Evolutionary conservation across 2,329 filamentous ascomycete genomes (phyloP).

Genomic region (Curvularia sp.): DNA sequence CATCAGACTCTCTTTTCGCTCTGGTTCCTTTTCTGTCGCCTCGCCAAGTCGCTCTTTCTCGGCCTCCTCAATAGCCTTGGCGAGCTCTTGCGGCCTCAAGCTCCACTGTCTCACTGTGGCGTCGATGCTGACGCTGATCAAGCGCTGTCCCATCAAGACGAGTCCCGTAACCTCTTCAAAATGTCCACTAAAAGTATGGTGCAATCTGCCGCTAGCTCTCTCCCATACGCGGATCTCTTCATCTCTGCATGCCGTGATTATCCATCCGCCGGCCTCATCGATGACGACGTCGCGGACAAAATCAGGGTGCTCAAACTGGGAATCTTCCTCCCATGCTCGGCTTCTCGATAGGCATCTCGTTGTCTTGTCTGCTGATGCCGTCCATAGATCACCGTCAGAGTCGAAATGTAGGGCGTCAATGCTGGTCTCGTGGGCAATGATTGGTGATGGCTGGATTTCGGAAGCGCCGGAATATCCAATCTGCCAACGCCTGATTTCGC

Average conservation of each 20-base stretch:
- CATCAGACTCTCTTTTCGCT: constrained; percentile 63
- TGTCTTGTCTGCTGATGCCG: constrained; percentile 88
- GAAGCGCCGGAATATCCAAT: constrained; percentile 52
- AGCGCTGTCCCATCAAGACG: constrained; percentile 64
- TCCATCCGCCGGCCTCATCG: constrained; percentile 72
- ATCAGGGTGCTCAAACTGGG: constrained; percentile 80
- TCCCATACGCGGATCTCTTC: constrained; percentile 95
- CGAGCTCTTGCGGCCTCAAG: constrained; percentile 67
- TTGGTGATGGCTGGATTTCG: constrained; percentile 56
- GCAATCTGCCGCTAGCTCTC: constrained; percentile 70
- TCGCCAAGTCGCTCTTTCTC: constrained; percentile 59
- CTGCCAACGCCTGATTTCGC: constrained; percentile 76
- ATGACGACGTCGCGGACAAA: constrained; percentile 86
- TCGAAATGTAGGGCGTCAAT: constrained; percentile 84
- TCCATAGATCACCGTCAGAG: constrained; percentile 80
- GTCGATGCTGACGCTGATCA: constrained; percentile 89
- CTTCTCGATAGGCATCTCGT: constrained; percentile 78
- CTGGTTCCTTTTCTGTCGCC: constrained; percentile 53
- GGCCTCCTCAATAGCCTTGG: constrained; percentile 60
- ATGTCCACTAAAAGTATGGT: constrained; percentile 80
- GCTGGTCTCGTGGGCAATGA: constrained; percentile 87
- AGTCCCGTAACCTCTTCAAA: constrained; percentile 92
- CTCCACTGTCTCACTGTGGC: constrained; percentile 87
- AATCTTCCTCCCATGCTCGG: constrained; percentile 73
- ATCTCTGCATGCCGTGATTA: constrained; percentile 87